Conservation (phyloP, 345 rosid species). For the Eucalyptus cloeziana region DNA sequence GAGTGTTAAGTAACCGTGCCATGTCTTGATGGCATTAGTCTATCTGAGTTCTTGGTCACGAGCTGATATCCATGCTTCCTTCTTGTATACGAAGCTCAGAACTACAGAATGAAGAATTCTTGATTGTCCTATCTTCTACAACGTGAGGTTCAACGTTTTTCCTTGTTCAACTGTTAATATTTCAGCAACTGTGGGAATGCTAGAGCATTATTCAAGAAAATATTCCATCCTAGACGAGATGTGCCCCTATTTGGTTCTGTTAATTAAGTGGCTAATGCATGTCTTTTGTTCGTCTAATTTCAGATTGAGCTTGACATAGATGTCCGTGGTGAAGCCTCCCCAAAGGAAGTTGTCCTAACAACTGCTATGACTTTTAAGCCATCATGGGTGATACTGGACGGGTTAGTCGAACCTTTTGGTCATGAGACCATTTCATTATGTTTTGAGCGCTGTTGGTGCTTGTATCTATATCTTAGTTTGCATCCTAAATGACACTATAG, state of each 20-base stretch:
- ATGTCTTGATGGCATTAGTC: not conserved
- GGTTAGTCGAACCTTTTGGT: conserved; percentile 8
- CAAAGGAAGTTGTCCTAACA: conserved; percentile 13
- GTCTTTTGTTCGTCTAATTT: not conserved
- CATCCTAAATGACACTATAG: not conserved
- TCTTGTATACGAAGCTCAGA: not conserved
- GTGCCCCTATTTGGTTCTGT: not conserved
- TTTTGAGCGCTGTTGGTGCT: not conserved
- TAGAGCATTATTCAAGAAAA: not conserved
- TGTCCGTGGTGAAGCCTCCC: conserved; percentile 18
- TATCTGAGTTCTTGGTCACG: not conserved
- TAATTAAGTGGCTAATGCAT: not conserved
- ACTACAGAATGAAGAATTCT: not conserved
- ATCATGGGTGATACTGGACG: conserved; percentile 41
- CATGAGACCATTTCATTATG: not conserved
- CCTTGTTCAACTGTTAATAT: not conserved
- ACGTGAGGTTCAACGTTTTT: not conserved
- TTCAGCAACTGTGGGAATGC: not conserved
- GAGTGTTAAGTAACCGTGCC: not conserved
- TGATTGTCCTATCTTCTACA: not conserved
- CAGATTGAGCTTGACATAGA: conserved; percentile 29
- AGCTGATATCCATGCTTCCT: not conserved
- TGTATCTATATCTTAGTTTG: not conserved
- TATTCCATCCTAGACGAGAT: not conserved
- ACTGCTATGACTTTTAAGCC: conserved; percentile 22